phyloP scores from a whole-genome alignment of 1,139 yeast genomes.

The Suhomyces guaymorum region DNA sequence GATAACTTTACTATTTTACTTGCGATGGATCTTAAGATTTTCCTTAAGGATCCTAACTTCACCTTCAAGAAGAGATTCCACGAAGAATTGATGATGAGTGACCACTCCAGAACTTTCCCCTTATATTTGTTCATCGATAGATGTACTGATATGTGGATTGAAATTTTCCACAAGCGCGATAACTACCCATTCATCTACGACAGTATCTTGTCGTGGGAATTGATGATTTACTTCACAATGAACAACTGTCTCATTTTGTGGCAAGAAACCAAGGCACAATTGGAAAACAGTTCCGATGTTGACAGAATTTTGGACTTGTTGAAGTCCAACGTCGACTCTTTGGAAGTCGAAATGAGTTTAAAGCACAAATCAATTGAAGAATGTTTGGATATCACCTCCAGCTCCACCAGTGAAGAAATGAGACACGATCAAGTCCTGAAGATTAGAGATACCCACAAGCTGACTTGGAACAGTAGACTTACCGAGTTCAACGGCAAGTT shows the following conservation, averaged over 20 bases:
- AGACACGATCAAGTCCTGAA: conserved; percentile 56
- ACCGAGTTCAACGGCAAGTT: conserved; percentile 53
- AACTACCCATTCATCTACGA: conserved; percentile 42
- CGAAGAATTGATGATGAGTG: conserved; percentile 56
- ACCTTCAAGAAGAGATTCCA: conserved; percentile 58
- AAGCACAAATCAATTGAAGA: conserved; percentile 40
- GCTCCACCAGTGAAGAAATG: conserved; percentile 49
- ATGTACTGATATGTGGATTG: conserved; percentile 42
- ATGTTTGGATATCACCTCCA: conserved; percentile 45
- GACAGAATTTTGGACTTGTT: conserved; percentile 48
- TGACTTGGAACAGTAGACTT: conserved; percentile 40
- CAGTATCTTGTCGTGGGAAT: conserved; percentile 55
- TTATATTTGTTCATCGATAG: conserved; percentile 38
- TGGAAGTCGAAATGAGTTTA: conserved; percentile 32
- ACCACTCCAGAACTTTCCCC: conserved; percentile 47
- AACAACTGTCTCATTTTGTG: conserved; percentile 62
- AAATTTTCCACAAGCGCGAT: conserved; percentile 36
- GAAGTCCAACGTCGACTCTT: conserved; percentile 28
- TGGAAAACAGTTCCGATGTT: conserved; percentile 46
- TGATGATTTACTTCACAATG: conserved; percentile 57
- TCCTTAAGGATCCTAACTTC: conserved; percentile 56
- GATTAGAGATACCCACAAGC: conserved; percentile 36
- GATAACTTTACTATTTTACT: conserved; percentile 43
- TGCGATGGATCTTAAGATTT: conserved; percentile 53
- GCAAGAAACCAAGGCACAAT: conserved; percentile 64